Base-by-base conservation (phyloP, 169 alveolate species). In the Babesia ovata region DNA sequence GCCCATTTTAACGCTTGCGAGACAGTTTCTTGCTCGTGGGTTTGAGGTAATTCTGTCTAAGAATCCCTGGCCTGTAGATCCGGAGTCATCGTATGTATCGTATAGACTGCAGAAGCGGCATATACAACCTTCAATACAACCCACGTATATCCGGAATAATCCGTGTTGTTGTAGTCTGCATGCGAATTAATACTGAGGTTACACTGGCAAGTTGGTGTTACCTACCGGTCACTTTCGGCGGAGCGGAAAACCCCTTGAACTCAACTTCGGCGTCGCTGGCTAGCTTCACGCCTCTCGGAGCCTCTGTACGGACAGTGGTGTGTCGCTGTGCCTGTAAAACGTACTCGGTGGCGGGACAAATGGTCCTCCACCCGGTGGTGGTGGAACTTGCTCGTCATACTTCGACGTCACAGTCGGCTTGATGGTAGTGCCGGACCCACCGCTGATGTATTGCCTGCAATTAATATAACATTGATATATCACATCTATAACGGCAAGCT, bases 1-100 rank as follows among this genome's bases (percentile, higher is more conserved):
- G 14, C 97, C 97, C 95, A 93, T 84, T 66, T 92, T 94, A 49
- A 94, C 84, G 67, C 95, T 93, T 33, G 94, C 97, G 56, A 91
- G 66, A 76, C 97, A 94, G 48, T 85, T 87, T 39, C 90, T 78
- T 28, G 93, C 86, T 61, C 96, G 70, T 26, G 93, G 94, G 63
- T 90, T 91, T 28, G 91, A 88, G 52, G 84, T 71, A 33, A 77
- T 53, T 62, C 79, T 71, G 70, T 75, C 62, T 61, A 84, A 61
- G 67, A 84, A 22, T 26, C 71, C 84, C 59, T 66, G 71, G 59
- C 87, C 74, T 52, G 73, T 59, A 44, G 83, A 66, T 28, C 28
- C 63, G 53, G 53, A 24, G 46, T 81, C 58, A 26, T 13, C 42
- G 46, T 46, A 53, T 0, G 88, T 60, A 39, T 79, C 88, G n/a